A percentile compares a stretch with the other conserved stretches of the same genome.
Evolutionary conservation across 345 rosid genomes (phyloP).

Genomic region (Citrus sp.): DNA sequence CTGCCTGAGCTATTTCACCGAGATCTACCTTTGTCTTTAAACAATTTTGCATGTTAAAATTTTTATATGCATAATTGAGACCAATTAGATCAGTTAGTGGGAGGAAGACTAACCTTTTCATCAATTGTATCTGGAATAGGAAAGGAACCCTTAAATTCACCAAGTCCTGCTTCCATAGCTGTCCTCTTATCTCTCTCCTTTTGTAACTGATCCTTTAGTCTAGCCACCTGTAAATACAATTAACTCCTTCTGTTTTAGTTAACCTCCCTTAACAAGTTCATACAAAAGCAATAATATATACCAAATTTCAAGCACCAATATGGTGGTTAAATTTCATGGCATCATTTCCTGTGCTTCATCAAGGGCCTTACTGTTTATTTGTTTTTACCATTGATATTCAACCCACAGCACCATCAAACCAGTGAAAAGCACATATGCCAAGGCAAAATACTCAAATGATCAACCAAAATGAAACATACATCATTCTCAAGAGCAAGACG

Average conservation of each 20-base stretch:
- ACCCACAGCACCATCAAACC: background rate
- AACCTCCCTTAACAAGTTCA: background rate
- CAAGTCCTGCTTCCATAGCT: constrained; percentile 65
- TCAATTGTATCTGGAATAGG: constrained; percentile 39
- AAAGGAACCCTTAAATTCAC: constrained; percentile 34
- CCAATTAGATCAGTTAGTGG: constrained; percentile 6
- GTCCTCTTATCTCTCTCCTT: constrained; percentile 62
- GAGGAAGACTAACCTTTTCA: constrained; percentile 51
- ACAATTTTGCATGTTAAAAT: constrained; percentile 25
- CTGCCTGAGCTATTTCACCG: constrained; percentile 59
- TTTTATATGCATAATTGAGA: constrained; percentile 11
- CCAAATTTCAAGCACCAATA: background rate
- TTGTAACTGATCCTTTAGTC: constrained; percentile 74
- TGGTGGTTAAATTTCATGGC: background rate
- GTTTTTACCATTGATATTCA: background rate
- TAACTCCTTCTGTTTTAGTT: background rate
- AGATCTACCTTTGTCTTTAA: constrained; percentile 58
- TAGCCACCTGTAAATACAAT: constrained; percentile 57
- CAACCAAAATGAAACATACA: constrained; percentile 39
- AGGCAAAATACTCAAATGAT: background rate
- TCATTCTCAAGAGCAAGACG: constrained; percentile 75
- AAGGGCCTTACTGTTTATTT: background rate
- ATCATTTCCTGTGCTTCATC: background rate
- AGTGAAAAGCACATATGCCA: background rate
- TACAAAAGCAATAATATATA: background rate